Base-by-base conservation (phyloP, 129 eudicot species). In the Tanacetum coccineum region DNA sequence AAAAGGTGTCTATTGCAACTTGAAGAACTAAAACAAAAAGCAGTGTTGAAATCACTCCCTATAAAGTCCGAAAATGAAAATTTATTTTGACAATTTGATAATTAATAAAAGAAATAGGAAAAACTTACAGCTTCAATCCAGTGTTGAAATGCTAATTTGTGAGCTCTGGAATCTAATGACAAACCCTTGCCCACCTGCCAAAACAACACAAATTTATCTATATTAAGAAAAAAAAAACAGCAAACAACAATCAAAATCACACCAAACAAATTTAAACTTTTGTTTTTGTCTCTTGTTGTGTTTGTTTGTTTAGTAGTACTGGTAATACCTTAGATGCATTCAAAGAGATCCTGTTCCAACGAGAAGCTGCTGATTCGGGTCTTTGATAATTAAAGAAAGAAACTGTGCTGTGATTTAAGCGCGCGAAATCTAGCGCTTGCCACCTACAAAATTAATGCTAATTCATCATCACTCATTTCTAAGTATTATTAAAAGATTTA, bases 111-210 rank as follows among this genome's bases (percentile, higher is more conserved):
- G 36, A 54, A 52, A 4, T 6, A 9, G 42, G 42, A 13, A 42
- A 42, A 28, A 75, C 80, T 91, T 83, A 93, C 98, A 46, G 96
- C 98, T 78, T 93, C 96, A 83, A 93, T 93, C 98, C 98, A 93
- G 80, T 93, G 98, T 64, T 88, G 89, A 45, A 88, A 88, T 76
- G 96, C 96, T 81, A 93, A 81, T 77, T 82, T 84, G 59, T 84
- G 98, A 45, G 98, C 98, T 71, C 84, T 93, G 79, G 63, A 79
- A 75, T 93, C 98, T 58, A 80, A 53, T 6, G 92, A 84, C 66
- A 93, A 66, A 26, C 98, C 98, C 80, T 86, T 88, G 5, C 98
- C 98, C 79, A 88, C 98, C 98, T 93, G 83, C 51, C 48, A 68
- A 5, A 62, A 69, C 39, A 39, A 15, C 32, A 46, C 66, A 32